phyloP scores from a whole-genome alignment of 2,329 filamentous ascomycete species.

The Xylaria sp. region DNA sequence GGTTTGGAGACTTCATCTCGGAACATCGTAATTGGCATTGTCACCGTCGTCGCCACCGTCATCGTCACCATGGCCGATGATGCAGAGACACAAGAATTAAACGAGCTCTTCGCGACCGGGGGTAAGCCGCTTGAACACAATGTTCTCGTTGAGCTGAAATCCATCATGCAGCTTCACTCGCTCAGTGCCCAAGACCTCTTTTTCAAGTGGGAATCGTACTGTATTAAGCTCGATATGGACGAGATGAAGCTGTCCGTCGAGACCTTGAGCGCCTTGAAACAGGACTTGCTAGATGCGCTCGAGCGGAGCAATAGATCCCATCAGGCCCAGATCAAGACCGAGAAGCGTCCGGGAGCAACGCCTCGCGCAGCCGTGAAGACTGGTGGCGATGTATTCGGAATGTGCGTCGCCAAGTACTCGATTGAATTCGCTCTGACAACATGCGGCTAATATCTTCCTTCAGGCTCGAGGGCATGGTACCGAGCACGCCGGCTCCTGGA shows the following conservation, averaged over 20 bases:
- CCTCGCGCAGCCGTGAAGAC: slow-evolving; percentile 68
- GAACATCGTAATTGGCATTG: background rate
- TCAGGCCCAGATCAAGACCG: slow-evolving; percentile 71
- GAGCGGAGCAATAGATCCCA: slow-evolving; percentile 77
- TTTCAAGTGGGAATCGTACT: slow-evolving; percentile 99
- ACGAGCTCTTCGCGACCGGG: slow-evolving; percentile 65
- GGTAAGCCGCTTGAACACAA: slow-evolving; percentile 76
- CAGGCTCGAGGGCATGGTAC: slow-evolving; percentile 75
- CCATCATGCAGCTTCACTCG: slow-evolving; percentile 85
- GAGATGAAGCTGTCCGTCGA: slow-evolving; percentile 77
- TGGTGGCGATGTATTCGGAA: slow-evolving; percentile 80
- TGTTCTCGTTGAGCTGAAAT: slow-evolving; percentile 82
- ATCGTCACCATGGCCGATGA: slow-evolving; percentile 53
- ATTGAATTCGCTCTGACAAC: background rate
- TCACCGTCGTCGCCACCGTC: background rate
- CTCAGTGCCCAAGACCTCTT: slow-evolving; percentile 87
- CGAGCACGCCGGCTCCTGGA: slow-evolving; percentile 66
- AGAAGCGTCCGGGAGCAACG: slow-evolving; percentile 71
- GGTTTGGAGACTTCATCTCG: background rate
- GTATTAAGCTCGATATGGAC: slow-evolving; percentile 90
- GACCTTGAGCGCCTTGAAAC: slow-evolving; percentile 81
- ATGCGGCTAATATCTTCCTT: slow-evolving; percentile 16
- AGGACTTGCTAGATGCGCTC: slow-evolving; percentile 83
- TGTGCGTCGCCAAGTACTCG: slow-evolving; percentile 62
- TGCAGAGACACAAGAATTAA: slow-evolving; percentile 54